Evolutionary conservation across 169 alveolate genomes (phyloP).

Genomic region (Eimeria tenella): DNA sequence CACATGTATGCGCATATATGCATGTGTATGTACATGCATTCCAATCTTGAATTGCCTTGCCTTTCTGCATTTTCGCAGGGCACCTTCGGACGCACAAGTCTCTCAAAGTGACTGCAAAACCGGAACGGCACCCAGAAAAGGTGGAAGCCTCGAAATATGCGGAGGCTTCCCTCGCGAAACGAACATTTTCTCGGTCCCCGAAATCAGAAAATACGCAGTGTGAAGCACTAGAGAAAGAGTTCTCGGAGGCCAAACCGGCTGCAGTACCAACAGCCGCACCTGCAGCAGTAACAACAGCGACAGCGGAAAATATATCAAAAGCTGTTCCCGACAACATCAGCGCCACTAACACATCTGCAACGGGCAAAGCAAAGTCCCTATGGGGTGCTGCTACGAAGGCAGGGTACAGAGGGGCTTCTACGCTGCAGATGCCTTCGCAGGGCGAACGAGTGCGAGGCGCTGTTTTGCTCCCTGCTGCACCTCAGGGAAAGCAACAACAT

Average conservation of each 20-base stretch:
- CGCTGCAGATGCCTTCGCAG: slow-evolving; percentile 15
- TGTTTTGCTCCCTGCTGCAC: slow-evolving; percentile 60
- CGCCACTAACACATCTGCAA: neutral
- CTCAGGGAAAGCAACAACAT: neutral
- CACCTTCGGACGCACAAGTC: slow-evolving; percentile 18
- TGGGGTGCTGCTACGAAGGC: slow-evolving; percentile 48
- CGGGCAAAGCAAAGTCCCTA: slow-evolving; percentile 10
- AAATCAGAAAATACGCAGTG: neutral
- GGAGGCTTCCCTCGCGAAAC: neutral
- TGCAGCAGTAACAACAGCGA: slow-evolving; percentile 29
- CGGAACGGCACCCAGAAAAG: slow-evolving; percentile 9
- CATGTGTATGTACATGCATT: neutral
- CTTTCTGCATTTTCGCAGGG: neutral
- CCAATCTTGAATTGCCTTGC: too few relatives aligned
- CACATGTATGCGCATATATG: neutral
- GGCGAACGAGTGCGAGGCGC: slow-evolving; percentile 50
- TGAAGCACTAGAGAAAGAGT: neutral
- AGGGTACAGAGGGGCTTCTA: neutral
- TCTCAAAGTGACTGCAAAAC: neutral
- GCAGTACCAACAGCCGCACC: neutral
- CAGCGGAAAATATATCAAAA: neutral
- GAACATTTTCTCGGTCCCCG: neutral
- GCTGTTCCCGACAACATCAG: neutral
- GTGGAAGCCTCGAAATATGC: slow-evolving; percentile 26
- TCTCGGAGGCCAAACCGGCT: neutral